Evolutionary conservation across 2,329 filamentous ascomycete species (phyloP), one percentile per base, ranked within the genome.

Genomic region (Aspergillus sp.): DNA sequence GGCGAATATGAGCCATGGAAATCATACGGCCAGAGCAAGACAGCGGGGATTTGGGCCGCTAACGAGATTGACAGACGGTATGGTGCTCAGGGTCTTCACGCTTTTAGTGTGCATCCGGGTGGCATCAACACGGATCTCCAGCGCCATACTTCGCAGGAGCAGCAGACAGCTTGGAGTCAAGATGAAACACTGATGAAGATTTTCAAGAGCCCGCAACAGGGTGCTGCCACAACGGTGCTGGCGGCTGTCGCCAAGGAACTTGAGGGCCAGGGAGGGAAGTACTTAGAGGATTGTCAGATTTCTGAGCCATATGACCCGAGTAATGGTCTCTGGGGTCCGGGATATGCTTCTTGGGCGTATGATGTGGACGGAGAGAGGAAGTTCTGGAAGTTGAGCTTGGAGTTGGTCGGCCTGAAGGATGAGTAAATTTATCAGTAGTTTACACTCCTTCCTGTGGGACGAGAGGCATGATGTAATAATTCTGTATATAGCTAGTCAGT

Each of bases 11-110:
- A 76, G 2, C 73, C 73, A 0, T 74, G 68, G 58, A 41, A 58
- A 1, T 73, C 80, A 0, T 86, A 86, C 60, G 78, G 74, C 0
- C 79, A 83, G 63, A 73, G 75, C 53, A 86, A 86, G 64, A 76
- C 77, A 0, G 82, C 83, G 11, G 83, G 82, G 59, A 76, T 84
- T 17, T 82, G 77, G 63, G 79, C 82, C 55, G 79, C 82, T 3
- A 83, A 81, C 60, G 76, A 83, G 58, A 75, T 85, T 25, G 82
- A 85, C 32, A 75, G 82, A 1, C 75, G 75, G 0, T 85, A 83
- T 62, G 80, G 78, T 2, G 25, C 68, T 0, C 65, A 71, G 3
- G 78, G 80, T 2, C 62, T 86, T 0, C 81, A 82, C 55, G 81
- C 75, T 0, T 68, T 73, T 15, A 75, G 74, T 19, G 57, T 83